Evolutionary conservation across 306 rosid species (phyloP), one percentile per base, ranked within the genome.

Genomic region (Lathyrus aphaca): DNA sequence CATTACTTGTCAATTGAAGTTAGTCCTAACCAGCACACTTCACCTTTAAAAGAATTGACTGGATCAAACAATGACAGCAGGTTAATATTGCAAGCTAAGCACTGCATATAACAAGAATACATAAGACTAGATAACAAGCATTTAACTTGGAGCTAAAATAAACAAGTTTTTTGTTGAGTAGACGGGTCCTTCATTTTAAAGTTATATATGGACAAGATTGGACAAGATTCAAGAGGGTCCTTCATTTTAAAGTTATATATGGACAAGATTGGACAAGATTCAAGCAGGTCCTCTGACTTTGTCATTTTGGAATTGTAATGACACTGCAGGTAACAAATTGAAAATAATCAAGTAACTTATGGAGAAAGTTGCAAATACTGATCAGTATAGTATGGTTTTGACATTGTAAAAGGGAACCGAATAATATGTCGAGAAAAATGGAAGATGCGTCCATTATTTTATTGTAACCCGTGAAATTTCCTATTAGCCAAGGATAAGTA

Each of bases 1-100:
- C 68, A 66, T 54, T 60, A 40, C 68, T 45, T 30, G 55, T 75
- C 77, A 74, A 50, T 58, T 76, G 78, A 10, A 44, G 81, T 80
- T 53, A 43, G 80, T 75, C 81, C 84, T 75, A 71, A 66, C 56
- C 79, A 71, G 72, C 72, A 63, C 71, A 63, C 71, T 66, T 51
- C 45, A 71, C 68, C 62, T 49, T 65, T 23, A 59, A 75, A 66
- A 80, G 35, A 80, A 75, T 16, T 71, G 54, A 61, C 79, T 72
- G 81, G 27, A 72, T 45, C 72, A 66, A 71, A 72, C 30, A 75
- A 15, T 44, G 63, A 44, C n/a, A 46, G 39, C 6, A 2, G 8
- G 69, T 74, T 46, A 79, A 13, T 32, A 35, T 21, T 61, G 76
- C 63, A 74, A 54, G 40, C 8, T 32, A 59, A 32, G 8, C n/a